phyloP scores from a whole-genome alignment of 495 filamentous ascomycete genomes.

The Penicillium salamii region DNA sequence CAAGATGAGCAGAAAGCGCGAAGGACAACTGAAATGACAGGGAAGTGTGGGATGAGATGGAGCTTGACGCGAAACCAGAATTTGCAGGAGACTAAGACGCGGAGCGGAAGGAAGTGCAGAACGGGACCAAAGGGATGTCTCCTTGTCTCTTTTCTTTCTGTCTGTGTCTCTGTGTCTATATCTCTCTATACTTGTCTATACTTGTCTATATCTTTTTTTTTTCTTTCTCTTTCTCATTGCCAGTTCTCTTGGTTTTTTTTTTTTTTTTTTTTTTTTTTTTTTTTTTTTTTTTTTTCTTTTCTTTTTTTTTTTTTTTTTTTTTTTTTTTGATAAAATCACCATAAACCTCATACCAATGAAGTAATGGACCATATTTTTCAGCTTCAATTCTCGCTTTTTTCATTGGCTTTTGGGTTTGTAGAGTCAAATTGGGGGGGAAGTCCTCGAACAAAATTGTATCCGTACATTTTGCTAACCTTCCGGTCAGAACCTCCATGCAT shows the following conservation, averaged over 20 bases:
- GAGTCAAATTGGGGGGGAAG: background rate
- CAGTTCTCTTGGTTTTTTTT: no score
- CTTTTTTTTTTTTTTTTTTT: no score
- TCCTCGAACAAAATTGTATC: background rate
- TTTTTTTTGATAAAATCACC: conserved; percentile 7
- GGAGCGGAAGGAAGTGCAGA: conserved; percentile 13
- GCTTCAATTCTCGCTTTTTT: background rate
- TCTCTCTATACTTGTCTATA: no score
- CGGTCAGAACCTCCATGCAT: background rate
- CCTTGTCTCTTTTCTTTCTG: no score
- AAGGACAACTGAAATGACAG: background rate
- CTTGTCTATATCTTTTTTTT: no score
- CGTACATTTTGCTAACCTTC: background rate
- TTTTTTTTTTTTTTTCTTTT: no score
- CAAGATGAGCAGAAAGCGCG: background rate
- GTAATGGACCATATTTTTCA: background rate
- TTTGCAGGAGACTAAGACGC: conserved; percentile 14
- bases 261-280: no score
- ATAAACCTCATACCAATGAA: background rate
- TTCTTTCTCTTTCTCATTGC: no score
- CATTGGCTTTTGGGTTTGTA: background rate
- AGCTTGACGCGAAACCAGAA: conserved; percentile 6
- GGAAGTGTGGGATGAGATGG: background rate
- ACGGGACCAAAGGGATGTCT: background rate
- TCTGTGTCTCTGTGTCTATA: no score